Base-by-base conservation (phyloP, 2,329 filamentous ascomycete species). In the Botrytis paeoniae region DNA sequence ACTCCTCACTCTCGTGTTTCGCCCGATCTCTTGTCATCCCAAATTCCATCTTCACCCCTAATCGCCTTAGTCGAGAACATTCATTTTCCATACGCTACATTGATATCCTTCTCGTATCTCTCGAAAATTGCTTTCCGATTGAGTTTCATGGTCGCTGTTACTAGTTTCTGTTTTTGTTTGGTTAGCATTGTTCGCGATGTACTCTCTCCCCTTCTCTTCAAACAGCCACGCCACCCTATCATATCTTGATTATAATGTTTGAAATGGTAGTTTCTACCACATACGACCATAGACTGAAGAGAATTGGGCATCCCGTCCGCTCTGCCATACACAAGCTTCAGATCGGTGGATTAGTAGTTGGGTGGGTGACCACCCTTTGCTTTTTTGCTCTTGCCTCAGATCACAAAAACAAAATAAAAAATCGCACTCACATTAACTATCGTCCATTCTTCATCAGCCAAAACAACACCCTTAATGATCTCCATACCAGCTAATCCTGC, bases 361-460 rank as follows among this genome's bases (percentile, higher is more conserved):
- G 59, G 59, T 61, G 59, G 59, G 59, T 61, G 59, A 61, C 59
- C 59, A 61, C 59, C 59, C 4, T 35, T 35, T 35, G 4, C 1
- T 0, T n/a, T 39, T 61, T 39, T 39, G 35, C 22, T n/a, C 32
- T n/a, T 37, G 9, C 35, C 32, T 1, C 4, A n/a, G 12, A 39
- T n/a, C 6, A 39, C 22, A 4, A 0, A 39, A 6, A n/a, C n/a
- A n/a, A 22, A 39, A 35, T 18, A 20, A 39, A 20, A 39, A 48
- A 20, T 14, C 12, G 20, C 1, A 43, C 54, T 81, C 83, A 80
- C 79, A 84, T 83, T 73, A 3, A 43, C 14, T 12, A 66, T 61
- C 12, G 72, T 71, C 72, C 72, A 73, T 10, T 65, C 72, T n/a
- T 69, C 75, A 82, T 84, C 64, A 83, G 82, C 64, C 82, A 81